Percentiles rank a stretch among this genome's conserved stretches.
These are phyloP conservation scores for Tephrocybe sp. DNA, from an alignment of 768 basidiomycete genomes.

Conservation along the genomic window DNA sequence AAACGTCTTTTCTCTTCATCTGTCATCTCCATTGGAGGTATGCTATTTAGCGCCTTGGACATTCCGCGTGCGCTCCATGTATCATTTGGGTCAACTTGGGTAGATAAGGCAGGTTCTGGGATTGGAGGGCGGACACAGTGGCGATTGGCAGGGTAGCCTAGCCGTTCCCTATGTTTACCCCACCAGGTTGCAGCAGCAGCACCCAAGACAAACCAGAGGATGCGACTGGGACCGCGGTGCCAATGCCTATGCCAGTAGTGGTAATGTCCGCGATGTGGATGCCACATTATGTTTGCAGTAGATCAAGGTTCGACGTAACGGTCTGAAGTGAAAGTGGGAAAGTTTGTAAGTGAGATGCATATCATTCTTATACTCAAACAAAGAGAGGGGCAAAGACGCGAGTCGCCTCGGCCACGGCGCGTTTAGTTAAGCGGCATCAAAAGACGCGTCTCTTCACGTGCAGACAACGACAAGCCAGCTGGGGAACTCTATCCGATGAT, in stretches of 20 bases:
- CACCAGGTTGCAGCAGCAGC: slow-evolving; percentile 40
- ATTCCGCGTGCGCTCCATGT: slow-evolving; percentile 21
- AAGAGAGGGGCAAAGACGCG: no score
- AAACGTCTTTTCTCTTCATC: slow-evolving; percentile 45
- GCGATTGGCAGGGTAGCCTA: slow-evolving; percentile 20
- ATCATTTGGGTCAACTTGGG: slow-evolving; percentile 6
- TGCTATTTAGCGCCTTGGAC: slow-evolving; percentile 26
- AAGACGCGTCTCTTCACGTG: no score
- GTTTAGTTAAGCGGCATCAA: no score
- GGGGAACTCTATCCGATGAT: no score
- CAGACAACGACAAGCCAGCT: no score
- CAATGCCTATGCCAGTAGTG: slow-evolving; percentile 10
- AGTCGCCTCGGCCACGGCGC: no score
- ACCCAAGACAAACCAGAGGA: slow-evolving; percentile 70
- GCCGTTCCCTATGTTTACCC: slow-evolving; percentile 39
- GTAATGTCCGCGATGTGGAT: no score
- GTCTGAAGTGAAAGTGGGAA: no score
- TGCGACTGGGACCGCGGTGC: slow-evolving; percentile 45
- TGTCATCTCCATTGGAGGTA: slow-evolving; percentile 20
- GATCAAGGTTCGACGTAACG: no score
- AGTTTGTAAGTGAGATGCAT: no score
- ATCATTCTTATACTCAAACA: no score
- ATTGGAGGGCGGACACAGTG: slow-evolving; percentile 29
- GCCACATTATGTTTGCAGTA: no score
- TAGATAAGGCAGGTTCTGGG: slow-evolving; percentile 11